Conservation (phyloP, 257 asterid species). For the Marsdenia floribunda region DNA sequence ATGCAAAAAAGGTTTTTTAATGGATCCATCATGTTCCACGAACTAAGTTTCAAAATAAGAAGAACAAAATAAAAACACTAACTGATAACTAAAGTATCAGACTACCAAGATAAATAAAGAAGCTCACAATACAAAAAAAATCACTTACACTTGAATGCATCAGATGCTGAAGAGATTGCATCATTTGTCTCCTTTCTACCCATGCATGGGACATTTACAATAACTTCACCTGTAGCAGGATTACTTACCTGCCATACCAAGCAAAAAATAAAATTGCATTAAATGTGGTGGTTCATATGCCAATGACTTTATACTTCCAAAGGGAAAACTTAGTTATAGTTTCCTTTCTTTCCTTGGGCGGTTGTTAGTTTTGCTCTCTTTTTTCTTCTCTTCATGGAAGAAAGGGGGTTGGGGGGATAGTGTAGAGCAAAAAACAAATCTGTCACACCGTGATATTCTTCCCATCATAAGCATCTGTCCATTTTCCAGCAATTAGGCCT, state of each 20-base stretch:
- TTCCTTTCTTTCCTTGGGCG: neutral
- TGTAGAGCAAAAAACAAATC: neutral
- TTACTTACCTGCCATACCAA: constrained; percentile 50
- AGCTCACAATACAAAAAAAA: constrained; percentile 5
- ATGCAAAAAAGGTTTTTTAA: neutral
- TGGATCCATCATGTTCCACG: neutral
- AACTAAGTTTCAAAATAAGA: neutral
- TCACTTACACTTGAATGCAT: constrained; percentile 72
- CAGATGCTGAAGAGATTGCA: constrained; percentile 84
- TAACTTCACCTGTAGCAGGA: constrained; percentile 91
- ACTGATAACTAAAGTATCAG: neutral
- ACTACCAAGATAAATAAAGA: constrained; percentile 9
- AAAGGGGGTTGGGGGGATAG: neutral
- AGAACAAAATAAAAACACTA: neutral
- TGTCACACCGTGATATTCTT: constrained; percentile 68
- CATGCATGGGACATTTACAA: constrained; percentile 83
- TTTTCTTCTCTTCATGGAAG: neutral
- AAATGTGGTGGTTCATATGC: neutral
- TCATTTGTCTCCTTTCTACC: constrained; percentile 84
- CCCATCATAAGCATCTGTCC: constrained; percentile 89
- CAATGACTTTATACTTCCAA: neutral
- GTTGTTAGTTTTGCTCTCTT: neutral
- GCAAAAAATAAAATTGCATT: constrained; percentile 1
- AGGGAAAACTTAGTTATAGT: neutral
- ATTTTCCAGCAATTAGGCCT: constrained; percentile 89